These are phyloP conservation scores for Solanum appendiculatum DNA, from an alignment of 257 asterid species.

Conservation along the genomic window DNA sequence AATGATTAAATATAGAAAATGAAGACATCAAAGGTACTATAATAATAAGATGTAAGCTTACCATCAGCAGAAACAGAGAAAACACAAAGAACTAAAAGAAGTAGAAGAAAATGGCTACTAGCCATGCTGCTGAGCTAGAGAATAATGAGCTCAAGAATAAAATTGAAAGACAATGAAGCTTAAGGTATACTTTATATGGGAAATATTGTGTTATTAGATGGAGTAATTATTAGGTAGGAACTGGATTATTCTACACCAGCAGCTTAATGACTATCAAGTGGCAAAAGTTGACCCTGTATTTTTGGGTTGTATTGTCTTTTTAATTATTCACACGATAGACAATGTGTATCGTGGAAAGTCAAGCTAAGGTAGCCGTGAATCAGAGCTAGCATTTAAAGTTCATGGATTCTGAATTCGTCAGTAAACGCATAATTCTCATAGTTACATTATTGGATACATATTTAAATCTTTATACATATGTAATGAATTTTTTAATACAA, in stretches of 20 bases:
- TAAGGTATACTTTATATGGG: background rate
- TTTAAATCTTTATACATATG: background rate
- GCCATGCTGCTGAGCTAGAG: conserved; percentile 1
- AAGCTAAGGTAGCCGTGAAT: background rate
- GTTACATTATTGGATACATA: fast-evolving
- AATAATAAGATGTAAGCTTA: background rate
- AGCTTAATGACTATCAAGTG: background rate
- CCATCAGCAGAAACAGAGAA: conserved; percentile 17
- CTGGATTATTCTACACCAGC: background rate
- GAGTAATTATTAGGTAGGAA: background rate
- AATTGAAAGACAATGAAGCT: background rate
- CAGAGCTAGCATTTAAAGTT: background rate
- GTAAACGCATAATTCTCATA: fast-evolving
- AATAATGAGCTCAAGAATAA: background rate
- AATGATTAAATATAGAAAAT: background rate
- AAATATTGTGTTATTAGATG: background rate
- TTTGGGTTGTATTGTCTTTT: background rate
- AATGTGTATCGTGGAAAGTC: background rate
- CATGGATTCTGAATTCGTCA: fast-evolving
- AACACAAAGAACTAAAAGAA: conserved; percentile 4
- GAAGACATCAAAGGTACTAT: background rate
- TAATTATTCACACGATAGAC: background rate
- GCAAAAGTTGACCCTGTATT: background rate
- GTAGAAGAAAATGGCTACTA: background rate
- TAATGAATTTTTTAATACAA: background rate